Conservation (phyloP, 345 rosid genomes). For the Noccaea bulbosa region DNA sequence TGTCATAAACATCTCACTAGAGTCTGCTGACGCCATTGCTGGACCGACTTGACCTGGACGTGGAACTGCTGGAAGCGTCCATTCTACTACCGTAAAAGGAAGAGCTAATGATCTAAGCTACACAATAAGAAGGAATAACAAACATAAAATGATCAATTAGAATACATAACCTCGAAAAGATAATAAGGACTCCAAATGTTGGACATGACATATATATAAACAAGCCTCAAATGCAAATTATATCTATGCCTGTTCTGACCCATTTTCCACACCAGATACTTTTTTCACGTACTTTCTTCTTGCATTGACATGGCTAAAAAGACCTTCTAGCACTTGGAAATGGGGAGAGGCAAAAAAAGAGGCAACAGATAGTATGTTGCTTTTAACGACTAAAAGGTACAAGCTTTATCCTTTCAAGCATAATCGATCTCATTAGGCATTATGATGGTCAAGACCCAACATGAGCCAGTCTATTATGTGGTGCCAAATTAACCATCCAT, state of each 20-base stretch:
- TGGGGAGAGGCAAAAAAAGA: constrained; percentile 7
- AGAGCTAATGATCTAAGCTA: constrained; percentile 99
- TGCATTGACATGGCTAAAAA: constrained; percentile 16
- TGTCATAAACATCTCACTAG: constrained; percentile 59
- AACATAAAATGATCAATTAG: constrained; percentile 43
- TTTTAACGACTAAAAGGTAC: not conserved
- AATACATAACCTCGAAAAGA: constrained; percentile 24
- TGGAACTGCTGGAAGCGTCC: constrained; percentile 99
- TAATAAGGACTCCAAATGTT: constrained; percentile 14
- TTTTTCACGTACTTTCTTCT: constrained; percentile 11
- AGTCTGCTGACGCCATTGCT: constrained; percentile 56
- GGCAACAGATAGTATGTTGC: constrained; percentile 17
- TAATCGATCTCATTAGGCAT: constrained; percentile 8
- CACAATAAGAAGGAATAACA: constrained; percentile 55
- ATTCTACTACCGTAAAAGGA: constrained; percentile 98
- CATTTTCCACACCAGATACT: constrained; percentile 3
- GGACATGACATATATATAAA: constrained; percentile 9
- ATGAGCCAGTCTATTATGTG: constrained; percentile 13
- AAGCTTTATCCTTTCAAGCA: constrained; percentile 25
- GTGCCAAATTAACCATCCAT: constrained; percentile 14
- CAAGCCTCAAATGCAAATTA: constrained; percentile 22
- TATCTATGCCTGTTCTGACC: not conserved
- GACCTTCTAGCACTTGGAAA: constrained; percentile 16
- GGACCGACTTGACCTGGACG: constrained; percentile 67
- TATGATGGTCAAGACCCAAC: constrained; percentile 22